Conservation (phyloP, 331 rosid species). For the Quercus tomentella region DNA sequence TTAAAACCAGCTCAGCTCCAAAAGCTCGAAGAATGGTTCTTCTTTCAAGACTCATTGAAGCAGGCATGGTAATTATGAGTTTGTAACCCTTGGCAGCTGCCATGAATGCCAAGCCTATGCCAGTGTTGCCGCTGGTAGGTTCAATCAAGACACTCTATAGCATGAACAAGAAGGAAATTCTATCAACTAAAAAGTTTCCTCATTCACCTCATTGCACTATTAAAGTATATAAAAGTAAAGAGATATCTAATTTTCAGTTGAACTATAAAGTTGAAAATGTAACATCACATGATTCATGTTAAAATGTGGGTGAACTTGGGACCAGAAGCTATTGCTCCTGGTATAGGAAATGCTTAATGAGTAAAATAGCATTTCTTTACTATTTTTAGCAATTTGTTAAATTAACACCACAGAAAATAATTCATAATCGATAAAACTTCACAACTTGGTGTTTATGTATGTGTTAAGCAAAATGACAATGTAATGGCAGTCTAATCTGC, state of each 20-base stretch:
- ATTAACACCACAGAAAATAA: neutral
- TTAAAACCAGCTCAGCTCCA: constrained; percentile 86
- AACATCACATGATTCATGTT: neutral
- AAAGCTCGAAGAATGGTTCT: constrained; percentile 76
- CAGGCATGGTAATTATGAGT: constrained; percentile 81
- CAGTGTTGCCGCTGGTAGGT: constrained; percentile 92
- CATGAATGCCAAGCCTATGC: constrained; percentile 92
- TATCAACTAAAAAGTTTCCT: constrained; percentile 11
- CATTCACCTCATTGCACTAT: neutral
- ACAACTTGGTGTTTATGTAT: neutral
- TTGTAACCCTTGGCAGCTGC: constrained; percentile 90
- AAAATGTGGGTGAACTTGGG: neutral
- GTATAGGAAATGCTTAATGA: neutral
- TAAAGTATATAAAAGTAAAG: neutral
- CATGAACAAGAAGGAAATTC: constrained; percentile 5
- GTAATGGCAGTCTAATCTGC: neutral
- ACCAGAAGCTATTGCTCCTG: neutral
- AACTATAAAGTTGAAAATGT: neutral
- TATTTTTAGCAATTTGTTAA: neutral
- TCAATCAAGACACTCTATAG: constrained; percentile 55
- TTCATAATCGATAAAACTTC: neutral
- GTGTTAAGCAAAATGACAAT: neutral
- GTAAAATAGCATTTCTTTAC: neutral
- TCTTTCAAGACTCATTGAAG: constrained; percentile 90
- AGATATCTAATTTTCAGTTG: neutral